A percentile compares a stretch with the other conserved stretches of the same genome.
Conservation (phyloP, 495 filamentous ascomycete genomes). For the Daldinia caldariorum region DNA sequence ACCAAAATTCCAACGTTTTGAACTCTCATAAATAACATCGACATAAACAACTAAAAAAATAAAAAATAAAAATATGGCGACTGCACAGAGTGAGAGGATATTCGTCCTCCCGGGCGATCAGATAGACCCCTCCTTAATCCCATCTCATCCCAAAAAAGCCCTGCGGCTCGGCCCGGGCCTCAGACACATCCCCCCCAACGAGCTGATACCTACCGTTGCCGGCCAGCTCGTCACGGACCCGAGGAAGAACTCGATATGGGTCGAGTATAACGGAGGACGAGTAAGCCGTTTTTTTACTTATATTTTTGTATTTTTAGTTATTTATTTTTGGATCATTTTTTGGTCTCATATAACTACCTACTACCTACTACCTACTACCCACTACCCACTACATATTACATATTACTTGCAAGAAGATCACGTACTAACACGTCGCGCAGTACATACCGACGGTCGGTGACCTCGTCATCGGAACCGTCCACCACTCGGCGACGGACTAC, state of each 20-base stretch:
- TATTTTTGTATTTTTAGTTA: too few species aligned
- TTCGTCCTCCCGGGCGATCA: slow-evolving; percentile 83
- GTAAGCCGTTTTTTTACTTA: too few species aligned
- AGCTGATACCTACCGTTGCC: slow-evolving; percentile 78
- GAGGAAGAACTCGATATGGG: slow-evolving; percentile 81
- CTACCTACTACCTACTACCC: too few species aligned
- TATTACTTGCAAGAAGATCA: too few species aligned
- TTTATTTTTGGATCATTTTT: too few species aligned
- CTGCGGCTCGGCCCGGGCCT: slow-evolving; percentile 89
- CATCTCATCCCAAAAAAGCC: slow-evolving; percentile 69
- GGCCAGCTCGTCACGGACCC: slow-evolving; percentile 79
- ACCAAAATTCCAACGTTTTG: slow-evolving; percentile 23
- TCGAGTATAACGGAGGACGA: slow-evolving; percentile 73
- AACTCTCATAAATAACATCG: not conserved
- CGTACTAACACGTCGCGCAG: slow-evolving; percentile 53
- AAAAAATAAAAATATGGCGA: slow-evolving; percentile 58
- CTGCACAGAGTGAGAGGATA: slow-evolving; percentile 49
- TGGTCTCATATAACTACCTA: too few species aligned
- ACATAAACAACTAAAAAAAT: slow-evolving; percentile 8
- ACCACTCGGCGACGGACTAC: slow-evolving; percentile 75
- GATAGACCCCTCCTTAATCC: slow-evolving; percentile 70
- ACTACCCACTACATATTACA: too few species aligned
- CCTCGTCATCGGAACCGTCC: slow-evolving; percentile 84
- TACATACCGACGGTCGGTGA: slow-evolving; percentile 83
- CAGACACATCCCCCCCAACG: slow-evolving; percentile 73